These are phyloP conservation scores for Saraca asoca DNA, from an alignment of 331 rosid species.

Conservation along the genomic window DNA sequence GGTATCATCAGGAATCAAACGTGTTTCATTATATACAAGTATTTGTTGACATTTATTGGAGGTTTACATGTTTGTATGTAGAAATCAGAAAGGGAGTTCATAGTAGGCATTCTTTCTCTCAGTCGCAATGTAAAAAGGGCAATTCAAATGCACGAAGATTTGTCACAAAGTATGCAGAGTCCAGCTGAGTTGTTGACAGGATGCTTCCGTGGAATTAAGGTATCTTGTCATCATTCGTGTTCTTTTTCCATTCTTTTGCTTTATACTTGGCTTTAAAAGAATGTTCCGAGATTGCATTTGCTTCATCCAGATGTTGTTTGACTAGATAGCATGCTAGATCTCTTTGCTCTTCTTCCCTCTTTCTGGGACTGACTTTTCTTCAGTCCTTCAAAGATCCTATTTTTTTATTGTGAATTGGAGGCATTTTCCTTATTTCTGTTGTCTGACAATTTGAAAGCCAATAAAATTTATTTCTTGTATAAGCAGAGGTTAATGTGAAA, in stretches of 20 bases:
- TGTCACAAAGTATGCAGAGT: constrained; percentile 41
- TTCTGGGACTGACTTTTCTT: background rate
- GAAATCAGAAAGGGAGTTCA: constrained; percentile 70
- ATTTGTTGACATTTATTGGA: constrained; percentile 34
- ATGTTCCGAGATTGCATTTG: background rate
- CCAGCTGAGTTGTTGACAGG: constrained; percentile 88
- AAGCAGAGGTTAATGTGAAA: background rate
- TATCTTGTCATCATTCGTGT: constrained; percentile 30
- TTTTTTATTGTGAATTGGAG: background rate
- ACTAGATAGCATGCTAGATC: background rate
- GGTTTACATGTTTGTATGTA: constrained; percentile 41
- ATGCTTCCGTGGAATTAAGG: constrained; percentile 71
- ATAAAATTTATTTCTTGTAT: background rate
- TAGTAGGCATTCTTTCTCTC: constrained; percentile 55
- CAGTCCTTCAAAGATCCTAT: background rate
- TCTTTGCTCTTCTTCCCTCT: background rate
- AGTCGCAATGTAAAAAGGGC: constrained; percentile 63
- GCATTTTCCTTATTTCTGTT: background rate
- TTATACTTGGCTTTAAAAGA: background rate
- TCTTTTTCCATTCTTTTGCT: constrained; percentile 4
- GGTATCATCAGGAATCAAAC: constrained; percentile 48
- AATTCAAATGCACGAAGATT: constrained; percentile 64
- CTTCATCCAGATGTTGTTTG: constrained; percentile 11
- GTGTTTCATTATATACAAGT: constrained; percentile 16
- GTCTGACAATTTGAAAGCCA: background rate